Base-by-base conservation (phyloP, 1,139 yeast genomes). In the Blastobotrys apis region DNA sequence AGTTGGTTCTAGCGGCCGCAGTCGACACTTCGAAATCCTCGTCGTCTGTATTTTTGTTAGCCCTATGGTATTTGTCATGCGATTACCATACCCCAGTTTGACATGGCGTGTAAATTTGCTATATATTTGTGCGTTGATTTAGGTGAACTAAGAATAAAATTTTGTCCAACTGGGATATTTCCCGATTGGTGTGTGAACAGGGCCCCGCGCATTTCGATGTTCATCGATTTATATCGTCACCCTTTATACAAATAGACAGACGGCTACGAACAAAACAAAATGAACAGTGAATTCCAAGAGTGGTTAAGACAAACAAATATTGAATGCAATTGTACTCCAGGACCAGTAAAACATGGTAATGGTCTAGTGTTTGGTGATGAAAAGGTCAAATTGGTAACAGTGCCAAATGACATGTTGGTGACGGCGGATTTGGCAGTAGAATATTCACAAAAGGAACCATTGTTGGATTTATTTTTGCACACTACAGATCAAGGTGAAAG, bases 11-110 rank as follows among this genome's bases (percentile, higher is more conserved):
- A 44, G 81, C 80, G 49, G 83, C 92, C 44, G 81, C 80, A 49
- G 83, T 90, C 62, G 87, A 84, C 60, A 85, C 95, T 67, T 87
- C 96, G 77, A 84, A 95, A 74, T 90, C 97, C 66, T 67, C 72
- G 66, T 68, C 73, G 60, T 68, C 71, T 65, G 44, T 16, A 31
- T 36, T 25, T 25, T 23, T 16, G 19, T 25, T 22, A 15, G 13
- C 23, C 13, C 30, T 35, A 9, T 8, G 27, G 10, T 8, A 8
- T 30, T 13, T 13, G 15, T 6, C 8, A 6, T 13, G 33, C 33
- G 15, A 30, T 9, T 8, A 10, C 46, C 57, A 8, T 45, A 54
- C 57, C 58, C 60, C 60, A 56, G 50, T 54, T 53, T 17, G 57
- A 53, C 58, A 55, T 56, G 8, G n/a, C 32, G n/a, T 12, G n/a